These are phyloP conservation scores for Papilionanthe hybrid DNA, from an alignment of 116 monocot genomes.

Conservation along the genomic window DNA sequence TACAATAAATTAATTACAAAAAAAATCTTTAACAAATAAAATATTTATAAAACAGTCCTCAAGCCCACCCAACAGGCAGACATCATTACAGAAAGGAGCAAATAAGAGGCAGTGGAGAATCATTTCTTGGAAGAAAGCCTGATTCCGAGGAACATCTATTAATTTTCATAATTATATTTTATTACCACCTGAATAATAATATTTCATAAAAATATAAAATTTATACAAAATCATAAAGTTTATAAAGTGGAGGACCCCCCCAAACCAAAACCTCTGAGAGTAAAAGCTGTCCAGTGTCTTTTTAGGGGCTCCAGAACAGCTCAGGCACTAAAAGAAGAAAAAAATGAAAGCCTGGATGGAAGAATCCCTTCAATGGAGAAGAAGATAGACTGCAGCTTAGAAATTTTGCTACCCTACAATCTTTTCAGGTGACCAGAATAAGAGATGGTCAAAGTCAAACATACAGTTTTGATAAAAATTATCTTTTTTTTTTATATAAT, in stretches of 20 bases:
- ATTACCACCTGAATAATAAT: too few relatives aligned
- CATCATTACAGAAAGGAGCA: too few relatives aligned
- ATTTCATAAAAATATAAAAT: neutral
- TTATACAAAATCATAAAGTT: neutral
- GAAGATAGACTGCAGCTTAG: neutral
- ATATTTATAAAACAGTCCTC: neutral
- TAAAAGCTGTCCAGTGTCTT: neutral
- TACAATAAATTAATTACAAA: too few relatives aligned
- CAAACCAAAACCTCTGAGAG: neutral
- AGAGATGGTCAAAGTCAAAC: neutral
- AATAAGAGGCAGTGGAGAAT: too few relatives aligned
- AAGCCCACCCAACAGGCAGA: neutral
- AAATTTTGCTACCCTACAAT: neutral
- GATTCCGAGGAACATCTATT: neutral
- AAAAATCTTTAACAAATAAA: neutral
- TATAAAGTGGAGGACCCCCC: neutral
- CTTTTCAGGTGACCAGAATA: slow-evolving; percentile 4
- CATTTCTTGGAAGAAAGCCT: neutral
- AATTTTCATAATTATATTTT: too few relatives aligned
- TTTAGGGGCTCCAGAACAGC: neutral
- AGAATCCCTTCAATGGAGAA: slow-evolving; percentile 4
- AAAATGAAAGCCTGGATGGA: neutral
- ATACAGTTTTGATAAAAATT: neutral
- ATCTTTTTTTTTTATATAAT: neutral
- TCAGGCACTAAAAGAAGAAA: slow-evolving; percentile 1